phyloP scores from a whole-genome alignment of 2,329 filamentous ascomycete genomes.

The Helicocarpus griseus region DNA sequence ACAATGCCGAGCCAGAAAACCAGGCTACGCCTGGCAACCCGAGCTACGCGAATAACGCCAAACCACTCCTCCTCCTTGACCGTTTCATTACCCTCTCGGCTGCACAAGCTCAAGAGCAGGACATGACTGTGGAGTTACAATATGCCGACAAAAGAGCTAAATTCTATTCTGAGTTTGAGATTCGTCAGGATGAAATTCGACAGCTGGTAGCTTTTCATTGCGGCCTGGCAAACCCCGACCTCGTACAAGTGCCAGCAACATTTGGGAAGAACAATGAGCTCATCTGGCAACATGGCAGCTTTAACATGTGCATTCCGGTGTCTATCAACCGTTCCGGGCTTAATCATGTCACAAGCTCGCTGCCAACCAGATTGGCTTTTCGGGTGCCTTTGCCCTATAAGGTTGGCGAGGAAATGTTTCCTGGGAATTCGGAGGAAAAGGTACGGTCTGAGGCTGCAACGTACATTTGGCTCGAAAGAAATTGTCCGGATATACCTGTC shows the following conservation, averaged over 20 bases:
- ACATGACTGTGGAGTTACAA: constrained; percentile 8
- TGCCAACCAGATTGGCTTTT: constrained; percentile 8
- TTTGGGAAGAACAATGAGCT: background rate
- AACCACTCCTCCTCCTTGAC: constrained; percentile 5
- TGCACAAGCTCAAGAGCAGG: constrained; percentile 6
- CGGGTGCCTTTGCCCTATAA: constrained; percentile 11
- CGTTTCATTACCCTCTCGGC: constrained; percentile 7
- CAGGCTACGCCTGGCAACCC: no score
- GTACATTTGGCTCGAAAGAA: constrained; percentile 15
- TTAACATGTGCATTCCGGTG: constrained; percentile 12
- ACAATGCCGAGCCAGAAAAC: no score
- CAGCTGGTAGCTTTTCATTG: constrained; percentile 10
- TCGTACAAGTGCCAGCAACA: constrained; percentile 8
- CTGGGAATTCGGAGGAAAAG: constrained; percentile 16
- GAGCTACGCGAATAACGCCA: no score
- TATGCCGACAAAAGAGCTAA: constrained; percentile 5
- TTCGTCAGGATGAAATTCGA: constrained; percentile 5
- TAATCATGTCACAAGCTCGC: background rate
- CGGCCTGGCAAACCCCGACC: constrained; percentile 6
- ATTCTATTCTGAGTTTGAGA: constrained; percentile 3
- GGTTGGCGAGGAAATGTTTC: constrained; percentile 12
- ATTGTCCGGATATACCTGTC: constrained; percentile 14
- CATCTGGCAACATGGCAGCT: constrained; percentile 11
- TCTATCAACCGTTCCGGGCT: constrained; percentile 1
- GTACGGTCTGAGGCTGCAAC: constrained; percentile 16